phyloP scores from a whole-genome alignment of 805 yeast genomes.

The Candida silvatica region DNA sequence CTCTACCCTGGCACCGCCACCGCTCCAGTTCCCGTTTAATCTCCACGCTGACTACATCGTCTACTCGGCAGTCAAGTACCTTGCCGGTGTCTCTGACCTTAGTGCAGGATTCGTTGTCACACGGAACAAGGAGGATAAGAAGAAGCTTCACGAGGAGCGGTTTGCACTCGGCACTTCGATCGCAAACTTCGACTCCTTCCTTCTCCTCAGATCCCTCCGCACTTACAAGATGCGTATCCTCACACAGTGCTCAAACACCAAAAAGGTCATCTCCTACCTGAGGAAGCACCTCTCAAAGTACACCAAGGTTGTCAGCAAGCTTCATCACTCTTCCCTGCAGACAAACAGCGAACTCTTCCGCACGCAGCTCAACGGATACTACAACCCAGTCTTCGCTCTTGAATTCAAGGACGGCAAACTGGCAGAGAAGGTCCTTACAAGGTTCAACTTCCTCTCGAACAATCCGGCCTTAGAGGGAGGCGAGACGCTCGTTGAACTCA shows the following conservation, averaged over 20 bases:
- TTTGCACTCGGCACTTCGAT: conserved; percentile 41
- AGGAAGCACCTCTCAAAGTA: conserved; percentile 25
- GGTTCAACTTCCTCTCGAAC: conserved; percentile 39
- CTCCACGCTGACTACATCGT: conserved; percentile 45
- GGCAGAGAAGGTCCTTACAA: conserved; percentile 33
- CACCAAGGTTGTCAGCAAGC: conserved; percentile 24
- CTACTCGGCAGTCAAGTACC: conserved; percentile 48
- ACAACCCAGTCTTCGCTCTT: conserved; percentile 41
- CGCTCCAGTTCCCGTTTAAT: conserved; percentile 41
- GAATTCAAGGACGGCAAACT: conserved; percentile 25
- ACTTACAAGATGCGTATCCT: conserved; percentile 42
- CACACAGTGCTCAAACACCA: conserved; percentile 38
- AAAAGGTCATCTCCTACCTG: conserved; percentile 31
- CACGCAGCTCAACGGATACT: conserved; percentile 32
- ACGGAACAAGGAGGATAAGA: conserved; percentile 25
- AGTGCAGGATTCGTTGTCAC: conserved; percentile 44
- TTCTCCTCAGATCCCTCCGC: conserved; percentile 39
- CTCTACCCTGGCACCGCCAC: conserved; percentile 51
- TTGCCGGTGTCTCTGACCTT: conserved; percentile 48
- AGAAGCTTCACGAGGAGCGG: conserved; percentile 31
- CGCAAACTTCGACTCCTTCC: conserved; percentile 40
- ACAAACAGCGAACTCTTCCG: conserved; percentile 26
- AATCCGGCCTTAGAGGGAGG: conserved; percentile 40
- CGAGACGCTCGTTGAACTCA: conserved; percentile 44
- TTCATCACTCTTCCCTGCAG: conserved; percentile 42